phyloP scores from a whole-genome alignment of 345 rosid species.

The Eucalyptus virginea region DNA sequence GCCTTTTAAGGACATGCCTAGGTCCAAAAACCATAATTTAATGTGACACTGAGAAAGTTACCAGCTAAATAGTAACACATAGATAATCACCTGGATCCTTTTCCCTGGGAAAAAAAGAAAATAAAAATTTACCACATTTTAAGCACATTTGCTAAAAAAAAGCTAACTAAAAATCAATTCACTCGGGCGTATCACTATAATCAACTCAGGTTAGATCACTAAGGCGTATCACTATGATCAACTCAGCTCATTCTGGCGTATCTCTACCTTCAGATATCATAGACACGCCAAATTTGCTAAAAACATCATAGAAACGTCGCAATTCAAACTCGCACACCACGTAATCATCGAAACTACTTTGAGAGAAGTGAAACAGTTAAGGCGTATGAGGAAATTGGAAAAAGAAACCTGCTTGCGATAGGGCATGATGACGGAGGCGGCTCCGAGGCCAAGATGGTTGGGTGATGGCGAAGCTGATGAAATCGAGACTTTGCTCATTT shows the following conservation, averaged over 20 bases:
- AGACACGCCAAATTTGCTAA: no score
- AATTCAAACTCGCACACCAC: no score
- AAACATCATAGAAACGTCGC: no score
- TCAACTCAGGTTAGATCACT: neutral
- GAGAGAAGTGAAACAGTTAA: no score
- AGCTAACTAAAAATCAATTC: neutral
- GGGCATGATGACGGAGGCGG: slow-evolving; percentile 45
- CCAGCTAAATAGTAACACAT: neutral
- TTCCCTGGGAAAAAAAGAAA: no score
- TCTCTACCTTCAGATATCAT: neutral
- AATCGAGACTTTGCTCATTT: no score
- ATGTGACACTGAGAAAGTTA: neutral
- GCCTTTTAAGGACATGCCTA: no score
- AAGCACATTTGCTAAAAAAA: neutral
- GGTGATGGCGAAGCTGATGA: slow-evolving; percentile 57
- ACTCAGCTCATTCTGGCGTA: neutral
- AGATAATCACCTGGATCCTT: neutral
- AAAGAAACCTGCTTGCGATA: slow-evolving; percentile 46
- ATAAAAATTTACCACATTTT: neutral
- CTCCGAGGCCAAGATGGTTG: slow-evolving; percentile 64
- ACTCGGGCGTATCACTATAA: neutral
- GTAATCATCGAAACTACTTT: no score
- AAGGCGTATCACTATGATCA: no score
- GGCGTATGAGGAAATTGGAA: no score
- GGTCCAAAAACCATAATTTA: neutral